Conservation (phyloP, 2,329 filamentous ascomycete species). For the Botrytis paeoniae region DNA sequence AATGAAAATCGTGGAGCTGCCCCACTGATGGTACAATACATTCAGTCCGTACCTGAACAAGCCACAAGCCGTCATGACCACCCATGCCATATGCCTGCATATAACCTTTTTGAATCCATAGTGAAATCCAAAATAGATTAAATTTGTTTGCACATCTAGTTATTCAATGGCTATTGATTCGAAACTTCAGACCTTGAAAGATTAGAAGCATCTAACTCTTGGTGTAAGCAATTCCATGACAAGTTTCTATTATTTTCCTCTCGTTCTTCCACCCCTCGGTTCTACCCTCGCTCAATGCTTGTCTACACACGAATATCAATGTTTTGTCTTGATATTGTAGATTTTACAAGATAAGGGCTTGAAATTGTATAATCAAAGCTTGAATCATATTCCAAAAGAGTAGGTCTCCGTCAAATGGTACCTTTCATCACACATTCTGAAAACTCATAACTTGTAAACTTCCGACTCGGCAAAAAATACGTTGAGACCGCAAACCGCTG, state of each 20-base stretch:
- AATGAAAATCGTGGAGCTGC: not conserved
- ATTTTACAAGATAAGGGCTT: not conserved
- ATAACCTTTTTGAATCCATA: not conserved
- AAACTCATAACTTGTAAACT: not conserved
- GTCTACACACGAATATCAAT: not conserved
- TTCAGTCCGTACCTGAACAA: not conserved
- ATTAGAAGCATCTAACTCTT: not conserved
- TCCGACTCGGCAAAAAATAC: not conserved
- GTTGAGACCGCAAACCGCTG: not conserved
- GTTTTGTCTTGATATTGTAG: too few relatives aligned
- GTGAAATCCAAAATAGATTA: not conserved
- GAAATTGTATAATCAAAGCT: not conserved
- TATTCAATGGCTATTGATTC: not conserved
- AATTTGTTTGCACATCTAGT: not conserved
- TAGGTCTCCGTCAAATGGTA: not conserved
- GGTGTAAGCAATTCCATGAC: not conserved
- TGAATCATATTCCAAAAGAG: not conserved
- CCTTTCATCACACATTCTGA: not conserved
- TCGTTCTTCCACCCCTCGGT: not conserved
- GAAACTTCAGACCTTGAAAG: not conserved
- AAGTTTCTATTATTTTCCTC: not conserved
- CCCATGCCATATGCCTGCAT: not conserved
- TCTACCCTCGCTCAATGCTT: not conserved
- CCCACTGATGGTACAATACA: not conserved
- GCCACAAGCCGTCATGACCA: not conserved